Evolutionary conservation across 345 rosid species (phyloP).

Genomic region (Camelina neglecta): DNA sequence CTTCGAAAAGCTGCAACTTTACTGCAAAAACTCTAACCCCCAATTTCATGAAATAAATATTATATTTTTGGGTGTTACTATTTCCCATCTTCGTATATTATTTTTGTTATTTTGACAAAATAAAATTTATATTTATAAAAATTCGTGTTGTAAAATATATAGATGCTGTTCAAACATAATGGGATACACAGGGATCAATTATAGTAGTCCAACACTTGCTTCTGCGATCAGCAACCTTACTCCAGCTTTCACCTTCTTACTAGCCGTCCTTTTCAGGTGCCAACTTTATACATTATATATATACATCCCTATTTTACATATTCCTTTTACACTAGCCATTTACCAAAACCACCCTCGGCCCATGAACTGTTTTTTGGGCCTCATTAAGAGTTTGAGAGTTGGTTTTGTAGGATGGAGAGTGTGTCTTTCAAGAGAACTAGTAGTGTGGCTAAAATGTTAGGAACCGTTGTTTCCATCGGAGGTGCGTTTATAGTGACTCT

Average conservation of each 20-base stretch:
- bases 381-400: neutral
- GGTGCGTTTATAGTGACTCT: conserved; percentile 86
- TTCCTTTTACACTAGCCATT: conserved; percentile 27
- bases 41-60: neutral
- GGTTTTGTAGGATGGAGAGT: conserved; percentile 70
- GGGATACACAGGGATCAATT: conserved; percentile 86
- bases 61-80: neutral
- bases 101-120: neutral
- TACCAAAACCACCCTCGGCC: conserved; percentile 30
- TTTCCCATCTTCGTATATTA: conserved; percentile 3
- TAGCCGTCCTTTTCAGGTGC: conserved; percentile 81
- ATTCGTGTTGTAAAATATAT: neutral
- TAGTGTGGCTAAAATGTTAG: conserved; percentile 80
- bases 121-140: neutral
- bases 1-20: conserved; percentile 41
- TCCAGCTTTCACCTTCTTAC: conserved; percentile 93
- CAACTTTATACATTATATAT: neutral
- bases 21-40: conserved; percentile 20
- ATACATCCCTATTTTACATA: neutral
- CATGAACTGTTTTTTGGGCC: conserved; percentile 21
- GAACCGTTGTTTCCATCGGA: conserved; percentile 71
- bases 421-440: conserved; percentile 56
- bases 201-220: conserved; percentile 89
- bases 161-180: conserved; percentile 82
- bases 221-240: conserved; percentile 96